Evolutionary conservation across 176 grass and related monocot species (phyloP).

Genomic region (Avena insularis): DNA sequence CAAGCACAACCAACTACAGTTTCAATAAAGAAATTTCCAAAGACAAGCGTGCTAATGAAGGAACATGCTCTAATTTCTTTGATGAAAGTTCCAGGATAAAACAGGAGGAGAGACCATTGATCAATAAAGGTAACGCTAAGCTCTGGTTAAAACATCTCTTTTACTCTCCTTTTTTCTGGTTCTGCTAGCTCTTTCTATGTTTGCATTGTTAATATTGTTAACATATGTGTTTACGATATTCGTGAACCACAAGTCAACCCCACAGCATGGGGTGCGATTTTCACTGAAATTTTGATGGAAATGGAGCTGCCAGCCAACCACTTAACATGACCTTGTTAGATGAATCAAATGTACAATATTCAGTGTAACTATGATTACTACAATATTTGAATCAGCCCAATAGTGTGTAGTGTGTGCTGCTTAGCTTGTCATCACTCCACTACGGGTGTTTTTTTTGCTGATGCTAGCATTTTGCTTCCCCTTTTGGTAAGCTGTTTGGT

Average conservation of each 20-base stretch:
- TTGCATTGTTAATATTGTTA: slow-evolving; percentile 21
- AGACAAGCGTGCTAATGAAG: slow-evolving; percentile 54
- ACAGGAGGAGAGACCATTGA: slow-evolving; percentile 50
- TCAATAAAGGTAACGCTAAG: slow-evolving; percentile 65
- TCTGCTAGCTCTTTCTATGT: slow-evolving; percentile 32
- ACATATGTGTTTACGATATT: slow-evolving; percentile 21
- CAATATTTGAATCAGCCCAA: slow-evolving; percentile 3
- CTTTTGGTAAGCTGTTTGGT: background rate
- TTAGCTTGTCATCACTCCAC: background rate
- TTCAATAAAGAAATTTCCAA: slow-evolving; percentile 57
- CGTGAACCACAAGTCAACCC: background rate
- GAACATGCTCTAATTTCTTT: slow-evolving; percentile 67
- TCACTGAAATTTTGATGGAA: slow-evolving; percentile 22
- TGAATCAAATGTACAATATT: background rate
- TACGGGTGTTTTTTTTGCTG: no score
- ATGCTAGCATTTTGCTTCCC: background rate
- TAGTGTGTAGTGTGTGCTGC: background rate
- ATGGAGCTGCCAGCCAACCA: background rate
- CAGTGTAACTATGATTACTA: slow-evolving; percentile 7
- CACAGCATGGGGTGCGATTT: background rate
- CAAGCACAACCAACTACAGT: slow-evolving; percentile 56
- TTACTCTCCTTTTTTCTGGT: slow-evolving; percentile 12
- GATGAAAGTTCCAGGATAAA: slow-evolving; percentile 41
- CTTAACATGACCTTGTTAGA: background rate
- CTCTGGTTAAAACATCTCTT: slow-evolving; percentile 7